Conservation (phyloP, 371 early-diverging fungal genomes). For the Dinochytrium kinnereticum region DNA sequence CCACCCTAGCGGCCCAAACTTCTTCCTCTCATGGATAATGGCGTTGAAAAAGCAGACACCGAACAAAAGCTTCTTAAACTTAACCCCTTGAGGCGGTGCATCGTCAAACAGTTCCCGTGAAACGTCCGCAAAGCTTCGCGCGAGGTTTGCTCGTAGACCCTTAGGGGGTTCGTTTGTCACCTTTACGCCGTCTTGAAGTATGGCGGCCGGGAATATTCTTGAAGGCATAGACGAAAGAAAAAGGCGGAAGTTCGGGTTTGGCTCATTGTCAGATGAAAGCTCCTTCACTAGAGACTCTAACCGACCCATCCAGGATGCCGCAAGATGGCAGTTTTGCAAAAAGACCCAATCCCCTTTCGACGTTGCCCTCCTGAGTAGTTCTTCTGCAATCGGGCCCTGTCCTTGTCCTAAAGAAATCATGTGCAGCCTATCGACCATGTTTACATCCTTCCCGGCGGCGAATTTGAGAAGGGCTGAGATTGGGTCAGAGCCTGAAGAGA, state of each 20-base stretch:
- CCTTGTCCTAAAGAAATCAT: conserved; percentile 58
- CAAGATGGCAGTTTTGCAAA: conserved; percentile 56
- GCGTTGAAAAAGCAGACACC: conserved; percentile 59
- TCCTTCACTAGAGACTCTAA: conserved; percentile 54
- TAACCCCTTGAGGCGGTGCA: conserved; percentile 49
- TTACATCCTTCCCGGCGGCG: conserved; percentile 47
- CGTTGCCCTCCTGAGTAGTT: conserved; percentile 46
- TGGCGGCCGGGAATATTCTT: conserved; percentile 50
- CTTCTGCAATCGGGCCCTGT: conserved; percentile 58
- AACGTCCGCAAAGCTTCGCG: conserved; percentile 55
- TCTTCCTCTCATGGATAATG: conserved; percentile 56
- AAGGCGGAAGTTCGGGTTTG: conserved; percentile 46
- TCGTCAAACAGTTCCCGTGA: conserved; percentile 51
- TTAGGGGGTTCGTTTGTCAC: conserved; percentile 61
- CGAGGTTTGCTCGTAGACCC: conserved; percentile 54
- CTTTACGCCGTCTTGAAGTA: conserved; percentile 56
- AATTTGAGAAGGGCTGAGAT: conserved; percentile 49
- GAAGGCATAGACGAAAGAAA: conserved; percentile 60
- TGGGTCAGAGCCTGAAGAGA: conserved; percentile 57
- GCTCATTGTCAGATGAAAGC: conserved; percentile 39
- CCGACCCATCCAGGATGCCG: conserved; percentile 54
- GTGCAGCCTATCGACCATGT: conserved; percentile 48
- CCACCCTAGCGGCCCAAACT: conserved; percentile 59
- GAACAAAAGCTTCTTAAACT: conserved; percentile 51
- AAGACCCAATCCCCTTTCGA: conserved; percentile 58